Percentiles rank a stretch among this genome's conserved stretches.
phyloP scores from a whole-genome alignment of 345 rosid genomes.

The Moricandia arvensis region DNA sequence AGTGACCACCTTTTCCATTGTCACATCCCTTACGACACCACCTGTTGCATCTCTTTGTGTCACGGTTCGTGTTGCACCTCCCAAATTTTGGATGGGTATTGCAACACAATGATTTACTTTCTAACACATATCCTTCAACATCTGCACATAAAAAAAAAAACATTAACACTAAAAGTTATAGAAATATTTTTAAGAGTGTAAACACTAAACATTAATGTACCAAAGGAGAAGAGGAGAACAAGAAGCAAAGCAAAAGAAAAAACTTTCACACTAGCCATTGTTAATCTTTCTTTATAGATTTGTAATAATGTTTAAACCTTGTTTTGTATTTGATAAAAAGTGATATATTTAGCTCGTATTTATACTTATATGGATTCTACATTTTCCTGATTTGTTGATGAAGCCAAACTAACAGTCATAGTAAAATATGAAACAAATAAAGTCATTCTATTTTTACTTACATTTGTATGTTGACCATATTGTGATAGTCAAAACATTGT shows the following conservation, averaged over 20 bases:
- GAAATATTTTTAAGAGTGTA: background rate
- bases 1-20: conserved; percentile 5
- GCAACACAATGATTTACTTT: conserved; percentile 21
- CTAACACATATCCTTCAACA: background rate
- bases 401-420: background rate
- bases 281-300: background rate
- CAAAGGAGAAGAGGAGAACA: conserved; percentile 1
- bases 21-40: conserved; percentile 16
- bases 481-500: background rate
- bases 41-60: conserved; percentile 1
- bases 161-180: background rate
- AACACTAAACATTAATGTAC: background rate
- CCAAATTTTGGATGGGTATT: conserved; percentile 26
- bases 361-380: background rate
- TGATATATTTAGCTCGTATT: background rate
- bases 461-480: background rate
- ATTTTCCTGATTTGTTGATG: background rate
- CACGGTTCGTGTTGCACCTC: background rate
- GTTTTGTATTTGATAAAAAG: background rate
- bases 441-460: background rate
- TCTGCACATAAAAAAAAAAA: background rate
- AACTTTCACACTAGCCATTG: conserved; percentile 11
- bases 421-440: background rate
- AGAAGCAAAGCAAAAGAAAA: conserved; percentile 15
- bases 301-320: background rate